Conservation (phyloP, 129 eudicot genomes). For the Apium graveolens region DNA sequence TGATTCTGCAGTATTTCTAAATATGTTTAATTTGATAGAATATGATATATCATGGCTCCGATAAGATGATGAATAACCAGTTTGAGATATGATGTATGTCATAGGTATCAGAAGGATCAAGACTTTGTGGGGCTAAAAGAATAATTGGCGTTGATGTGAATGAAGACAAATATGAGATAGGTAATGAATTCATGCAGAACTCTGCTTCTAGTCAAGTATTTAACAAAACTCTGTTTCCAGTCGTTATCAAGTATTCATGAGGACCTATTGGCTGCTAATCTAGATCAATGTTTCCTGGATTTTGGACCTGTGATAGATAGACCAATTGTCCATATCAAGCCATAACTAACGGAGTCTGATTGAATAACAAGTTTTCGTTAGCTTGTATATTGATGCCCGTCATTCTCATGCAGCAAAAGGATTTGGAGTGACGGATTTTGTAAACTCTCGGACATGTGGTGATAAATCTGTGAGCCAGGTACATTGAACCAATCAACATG, state of each 20-base stretch:
- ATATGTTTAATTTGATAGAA: neutral
- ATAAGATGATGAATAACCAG: neutral
- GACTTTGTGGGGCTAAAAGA: slow-evolving; percentile 47
- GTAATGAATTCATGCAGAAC: slow-evolving; percentile 15
- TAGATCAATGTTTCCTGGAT: neutral
- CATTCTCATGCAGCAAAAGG: slow-evolving; percentile 29
- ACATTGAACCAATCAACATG: neutral
- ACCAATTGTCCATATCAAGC: neutral
- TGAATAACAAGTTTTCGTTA: neutral
- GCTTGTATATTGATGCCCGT: neutral
- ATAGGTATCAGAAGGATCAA: slow-evolving; percentile 72
- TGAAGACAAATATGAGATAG: slow-evolving; percentile 45
- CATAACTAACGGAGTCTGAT: neutral
- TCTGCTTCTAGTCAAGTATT: no score
- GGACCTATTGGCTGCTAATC: neutral
- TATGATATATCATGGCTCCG: neutral
- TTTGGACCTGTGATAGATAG: neutral
- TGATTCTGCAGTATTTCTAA: neutral
- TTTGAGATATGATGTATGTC: slow-evolving; percentile 2
- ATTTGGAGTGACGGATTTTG: slow-evolving; percentile 58
- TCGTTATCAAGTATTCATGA: neutral
- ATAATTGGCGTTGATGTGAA: slow-evolving; percentile 65
- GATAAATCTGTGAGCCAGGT: slow-evolving; percentile 58
- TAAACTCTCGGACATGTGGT: slow-evolving; percentile 32
- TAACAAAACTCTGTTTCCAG: neutral